phyloP scores from a whole-genome alignment of 2,329 filamentous ascomycete genomes.

The Cercospora zeina region DNA sequence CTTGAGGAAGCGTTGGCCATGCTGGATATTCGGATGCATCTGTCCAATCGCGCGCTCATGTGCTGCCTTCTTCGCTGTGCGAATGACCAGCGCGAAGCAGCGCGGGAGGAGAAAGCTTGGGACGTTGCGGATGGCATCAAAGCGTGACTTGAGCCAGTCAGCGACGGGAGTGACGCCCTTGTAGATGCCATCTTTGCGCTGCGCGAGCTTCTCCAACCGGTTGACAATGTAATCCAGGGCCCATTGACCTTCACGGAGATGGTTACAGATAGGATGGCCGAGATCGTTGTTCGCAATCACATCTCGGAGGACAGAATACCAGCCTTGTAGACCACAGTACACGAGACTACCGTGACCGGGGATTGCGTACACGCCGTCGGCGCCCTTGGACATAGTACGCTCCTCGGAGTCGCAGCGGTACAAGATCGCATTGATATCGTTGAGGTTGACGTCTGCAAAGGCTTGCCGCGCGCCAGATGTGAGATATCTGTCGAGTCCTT shows the following conservation, averaged over 20 bases:
- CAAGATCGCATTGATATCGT: slow-evolving; percentile 87
- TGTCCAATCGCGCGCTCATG: slow-evolving; percentile 75
- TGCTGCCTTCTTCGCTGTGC: slow-evolving; percentile 83
- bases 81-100: slow-evolving; percentile 87
- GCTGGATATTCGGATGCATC: slow-evolving; percentile 73
- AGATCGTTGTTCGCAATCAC: slow-evolving; percentile 88
- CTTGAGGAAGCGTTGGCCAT: slow-evolving; percentile 86
- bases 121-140: slow-evolving; percentile 79
- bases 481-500: slow-evolving; percentile 81
- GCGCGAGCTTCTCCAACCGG: slow-evolving; percentile 68
- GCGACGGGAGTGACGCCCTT: slow-evolving; percentile 65
- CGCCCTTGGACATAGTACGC: slow-evolving; percentile 72
- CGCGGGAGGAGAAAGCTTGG: slow-evolving; percentile 88
- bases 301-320: slow-evolving; percentile 88
- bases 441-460: slow-evolving; percentile 70
- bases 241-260: slow-evolving; percentile 89
- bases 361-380: slow-evolving; percentile 85
- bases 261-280: slow-evolving; percentile 88
- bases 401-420: slow-evolving; percentile 92
- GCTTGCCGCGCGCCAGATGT: slow-evolving; percentile 77
- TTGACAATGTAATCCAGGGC: slow-evolving; percentile 82
- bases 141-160: slow-evolving; percentile 78
- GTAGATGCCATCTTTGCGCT: slow-evolving; percentile 58
- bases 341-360: slow-evolving; percentile 81
- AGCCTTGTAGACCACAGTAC: slow-evolving; percentile 96